Base-by-base conservation (phyloP, 208 protist species). In the Endotrypanum monterogeii region DNA sequence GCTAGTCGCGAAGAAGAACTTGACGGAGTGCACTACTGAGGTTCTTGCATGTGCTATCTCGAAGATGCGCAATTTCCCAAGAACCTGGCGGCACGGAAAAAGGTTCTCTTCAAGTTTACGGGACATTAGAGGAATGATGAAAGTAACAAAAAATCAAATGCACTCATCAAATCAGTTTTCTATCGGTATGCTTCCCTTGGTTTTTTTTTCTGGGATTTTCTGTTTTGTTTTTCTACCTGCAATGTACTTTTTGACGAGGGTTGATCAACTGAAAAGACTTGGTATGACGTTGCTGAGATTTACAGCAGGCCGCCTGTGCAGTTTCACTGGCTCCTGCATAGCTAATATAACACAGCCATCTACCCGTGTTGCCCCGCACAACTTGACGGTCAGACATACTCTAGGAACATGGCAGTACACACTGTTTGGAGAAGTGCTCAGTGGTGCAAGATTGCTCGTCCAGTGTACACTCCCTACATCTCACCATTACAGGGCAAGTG, bases 321-420 rank as follows among this genome's bases (percentile, higher is more conserved):
- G 48, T 25, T 57, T 8, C 28, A 25, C 44, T 55, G 44, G 16
- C 25, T 23, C 48, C 55, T 57, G 4, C 25, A 25, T 58, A 8
- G 25, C 58, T 4, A 52, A 67, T 18, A 46, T 61, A 6, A 41
- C 4, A 8, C 9, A 25, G 23, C 32, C 63, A 9, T 52, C 54
- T 3, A 14, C 51, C 12, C 54, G 50, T 3, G 14, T 12, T 18
- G n/a, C 68, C 32, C 58, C 78, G 1, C 37, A 60, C 37, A 58
- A 58, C 20, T 79, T 72, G 55, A 3, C 35, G 41, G 61, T 75
- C 51, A 66, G 46, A 28, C 74, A 83, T 46, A 32, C 69, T n/a
- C 66, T 69, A 2, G 79, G 79, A 70, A 71, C 37, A 35, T 20
- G 73, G 2, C 56, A 55, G 25, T 77, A 71, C 51, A 52, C 62